A percentile compares a stretch with the other conserved stretches of the same genome.
Evolutionary conservation across 2,329 filamentous ascomycete genomes (phyloP).

Genomic region (Elsinoe ampelina): DNA sequence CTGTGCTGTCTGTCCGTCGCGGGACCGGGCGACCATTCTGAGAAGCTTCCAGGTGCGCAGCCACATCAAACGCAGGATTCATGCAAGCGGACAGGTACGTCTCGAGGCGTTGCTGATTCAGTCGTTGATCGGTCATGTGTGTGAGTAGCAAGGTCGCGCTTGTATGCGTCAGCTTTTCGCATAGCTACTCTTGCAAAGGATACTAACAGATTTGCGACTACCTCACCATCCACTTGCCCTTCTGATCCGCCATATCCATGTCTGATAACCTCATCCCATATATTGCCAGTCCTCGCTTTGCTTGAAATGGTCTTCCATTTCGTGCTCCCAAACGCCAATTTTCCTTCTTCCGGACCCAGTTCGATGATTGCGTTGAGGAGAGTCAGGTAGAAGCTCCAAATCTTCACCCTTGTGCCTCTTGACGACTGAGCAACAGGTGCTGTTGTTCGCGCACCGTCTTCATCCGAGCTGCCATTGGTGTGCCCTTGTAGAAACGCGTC

Average conservation of each 20-base stretch:
- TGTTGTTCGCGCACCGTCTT: constrained; percentile 31
- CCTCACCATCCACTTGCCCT: constrained; percentile 86
- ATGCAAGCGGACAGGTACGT: constrained; percentile 73
- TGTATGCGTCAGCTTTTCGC: constrained; percentile 13
- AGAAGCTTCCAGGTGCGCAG: constrained; percentile 49
- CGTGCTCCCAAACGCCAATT: constrained; percentile 72
- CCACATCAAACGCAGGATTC: constrained; percentile 61
- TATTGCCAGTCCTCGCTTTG: constrained; percentile 76
- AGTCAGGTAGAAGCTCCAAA: constrained; percentile 95
- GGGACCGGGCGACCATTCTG: constrained; percentile 22
- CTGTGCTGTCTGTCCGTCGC: constrained; percentile 13
- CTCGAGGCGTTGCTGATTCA: constrained; percentile 84
- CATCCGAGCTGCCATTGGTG: constrained; percentile 35
- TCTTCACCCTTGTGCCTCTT: constrained; percentile 76
- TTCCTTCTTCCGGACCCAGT: constrained; percentile 81
- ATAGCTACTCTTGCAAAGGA: background rate
- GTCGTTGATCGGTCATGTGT: constrained; percentile 72
- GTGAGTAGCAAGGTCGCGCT: constrained; percentile 83
- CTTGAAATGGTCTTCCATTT: constrained; percentile 74
- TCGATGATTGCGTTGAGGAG: constrained; percentile 87
- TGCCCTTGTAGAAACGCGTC: constrained; percentile 28
- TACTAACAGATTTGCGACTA: constrained; percentile 75
- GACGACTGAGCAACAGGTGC: constrained; percentile 74
- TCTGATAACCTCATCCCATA: constrained; percentile 90
- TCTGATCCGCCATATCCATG: constrained; percentile 83